Evolutionary conservation across 139 green algal genomes (phyloP), one percentile per base, ranked within the genome.

Genomic region (Chlorella sp.): DNA sequence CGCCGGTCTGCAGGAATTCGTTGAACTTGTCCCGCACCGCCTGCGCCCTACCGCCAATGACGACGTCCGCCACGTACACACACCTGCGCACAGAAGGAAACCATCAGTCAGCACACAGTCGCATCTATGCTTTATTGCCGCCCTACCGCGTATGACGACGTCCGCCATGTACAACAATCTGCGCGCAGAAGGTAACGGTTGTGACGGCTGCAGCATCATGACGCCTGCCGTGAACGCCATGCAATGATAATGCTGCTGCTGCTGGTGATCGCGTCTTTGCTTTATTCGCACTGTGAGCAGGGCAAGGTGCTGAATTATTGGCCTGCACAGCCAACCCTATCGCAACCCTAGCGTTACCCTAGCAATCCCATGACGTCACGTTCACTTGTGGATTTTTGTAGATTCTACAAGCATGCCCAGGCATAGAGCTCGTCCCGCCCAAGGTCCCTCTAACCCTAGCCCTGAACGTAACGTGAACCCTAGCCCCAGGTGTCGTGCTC

Each of bases 21-120:
- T 82, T 82, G 70, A 82, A 82, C 0, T 65, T 49, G n/a, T 83
- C 67, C 24, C 81, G 65, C 33, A 80, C 71, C 31, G 36, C 70
- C 55, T 61, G 62, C 5, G 74, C 14, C 22, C 83, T 32, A 10
- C 59, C 29, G 34, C 83, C 83, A 36, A 88, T 74, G 6, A 86
- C 42, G 0, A 31, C 29, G 51, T 88, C 83, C 1, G 77, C 80
- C 31, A 88, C 77, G 27, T 49, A 75, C 32, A 77, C 42, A 27
- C 55, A 73, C 75, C 69, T 73, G 68, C 23, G 27, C 10, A 55
- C n/a, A n/a, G n/a, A n/a, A n/a, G n/a, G n/a, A n/a, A n/a, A n/a
- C n/a, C n/a, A n/a, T n/a, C n/a, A n/a, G n/a, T n/a, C n/a, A n/a
- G n/a, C n/a, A n/a, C n/a, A n/a, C n/a, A n/a, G n/a, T n/a, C n/a